Evolutionary conservation across 495 filamentous ascomycete genomes (phyloP), one percentile per base, ranked within the genome.

Genomic region (Recurvomyces mirabilis): DNA sequence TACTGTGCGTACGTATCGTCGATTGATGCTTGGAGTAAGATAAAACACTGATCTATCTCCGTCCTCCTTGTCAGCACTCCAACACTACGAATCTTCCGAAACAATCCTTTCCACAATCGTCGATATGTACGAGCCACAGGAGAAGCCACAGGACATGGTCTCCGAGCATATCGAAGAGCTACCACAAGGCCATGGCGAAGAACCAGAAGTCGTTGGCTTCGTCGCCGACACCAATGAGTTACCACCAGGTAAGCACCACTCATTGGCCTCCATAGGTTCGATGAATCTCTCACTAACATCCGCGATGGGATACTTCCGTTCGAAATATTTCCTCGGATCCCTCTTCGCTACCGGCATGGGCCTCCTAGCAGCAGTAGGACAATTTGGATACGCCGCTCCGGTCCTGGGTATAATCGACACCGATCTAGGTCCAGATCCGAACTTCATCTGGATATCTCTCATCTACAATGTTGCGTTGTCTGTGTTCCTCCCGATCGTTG

Each of bases 371-470:
- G 49, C 44, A n/a, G 23, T 36, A 4, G 43, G 38, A 9, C 41
- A 18, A 1, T 57, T 49, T 30, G 41, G 35, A 25, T 57, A 47
- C 39, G 39, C 39, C 7, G 54, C 54, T 0, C 51, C 52, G 0
- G 47, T 57, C 18, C 39, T 57, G 6, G 38, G 46, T 17, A 10
- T 35, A 37, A 52, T 57, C 24, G 54, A 55, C 35, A 43, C 36
- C 7, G 54, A 54, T 26, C 41, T 57, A 4, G 52, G 54, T 12
- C 54, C 54, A 2, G 42, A 43, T 22, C 39, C 43, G 15, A 54
- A 58, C 40, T 54, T 58, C 15, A 41, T 45, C 14, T 64, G 61
- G 61, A 51, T 64, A 32, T 42, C 60, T 15, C 50, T 55, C 18
- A 42, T 45, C n/a, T 62, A 57, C 43, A 51, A 42, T 1, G 31